phyloP scores from a whole-genome alignment of 495 filamentous ascomycete species.

The Penicillium desertorum region DNA sequence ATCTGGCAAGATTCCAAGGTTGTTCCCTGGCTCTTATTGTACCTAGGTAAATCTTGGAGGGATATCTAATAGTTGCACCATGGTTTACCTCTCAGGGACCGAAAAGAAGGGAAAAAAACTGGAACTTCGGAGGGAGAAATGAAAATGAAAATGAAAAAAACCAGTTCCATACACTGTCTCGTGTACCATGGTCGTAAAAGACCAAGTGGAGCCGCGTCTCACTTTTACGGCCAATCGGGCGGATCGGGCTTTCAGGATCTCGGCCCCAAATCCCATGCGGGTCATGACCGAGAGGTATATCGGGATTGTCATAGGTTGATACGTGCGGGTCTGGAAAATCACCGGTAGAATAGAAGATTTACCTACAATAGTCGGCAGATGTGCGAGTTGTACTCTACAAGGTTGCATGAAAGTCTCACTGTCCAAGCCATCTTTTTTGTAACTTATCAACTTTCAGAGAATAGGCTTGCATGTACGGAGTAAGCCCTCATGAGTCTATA shows the following conservation, averaged over 20 bases:
- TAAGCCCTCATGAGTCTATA: background rate
- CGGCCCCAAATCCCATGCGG: background rate
- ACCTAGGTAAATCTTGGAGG: too few relatives aligned
- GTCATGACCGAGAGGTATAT: background rate
- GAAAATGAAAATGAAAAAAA: background rate
- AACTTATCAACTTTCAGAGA: background rate
- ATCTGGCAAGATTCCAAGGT: too few relatives aligned
- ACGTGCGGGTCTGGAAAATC: background rate
- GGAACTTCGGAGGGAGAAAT: background rate
- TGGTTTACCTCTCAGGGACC: too few relatives aligned
- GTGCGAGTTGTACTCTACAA: background rate
- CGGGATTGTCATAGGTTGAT: conserved; percentile 8
- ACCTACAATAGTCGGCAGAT: background rate
- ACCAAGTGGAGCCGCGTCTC: background rate
- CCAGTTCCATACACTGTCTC: background rate
- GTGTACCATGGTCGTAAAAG: background rate
- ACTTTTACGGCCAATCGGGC: background rate
- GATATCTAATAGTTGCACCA: too few relatives aligned
- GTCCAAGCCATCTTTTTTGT: background rate
- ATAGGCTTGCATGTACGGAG: background rate
- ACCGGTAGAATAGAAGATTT: background rate
- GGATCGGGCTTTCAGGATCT: background rate
- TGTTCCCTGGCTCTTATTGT: too few relatives aligned
- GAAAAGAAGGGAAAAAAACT: too few relatives aligned
- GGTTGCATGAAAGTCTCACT: too few relatives aligned